These are phyloP conservation scores for Hyaloperonospora arabidopsidis DNA, from an alignment of 352 stramenopile genomes.

Conservation along the genomic window DNA sequence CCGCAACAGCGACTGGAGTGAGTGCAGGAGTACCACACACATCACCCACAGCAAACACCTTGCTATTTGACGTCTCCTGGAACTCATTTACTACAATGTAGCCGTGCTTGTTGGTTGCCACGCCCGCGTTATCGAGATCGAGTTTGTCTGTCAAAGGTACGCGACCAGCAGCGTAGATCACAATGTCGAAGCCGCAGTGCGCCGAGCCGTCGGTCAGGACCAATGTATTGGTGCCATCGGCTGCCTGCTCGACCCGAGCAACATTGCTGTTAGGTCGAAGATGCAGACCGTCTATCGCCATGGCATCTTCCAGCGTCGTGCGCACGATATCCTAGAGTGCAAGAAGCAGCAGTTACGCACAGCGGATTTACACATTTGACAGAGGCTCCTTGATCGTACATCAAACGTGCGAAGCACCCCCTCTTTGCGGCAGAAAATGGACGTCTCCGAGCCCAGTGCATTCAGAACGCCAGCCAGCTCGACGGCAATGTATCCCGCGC, in stretches of 20 bases:
- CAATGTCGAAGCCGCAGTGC: conserved; percentile 56
- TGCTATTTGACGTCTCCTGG: conserved; percentile 80
- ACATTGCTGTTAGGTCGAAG: conserved; percentile 46
- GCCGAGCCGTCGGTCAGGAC: conserved; percentile 37
- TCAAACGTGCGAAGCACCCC: conserved; percentile 86
- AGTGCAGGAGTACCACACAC: conserved; percentile 61
- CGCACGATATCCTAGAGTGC: conserved; percentile 34
- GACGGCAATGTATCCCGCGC: conserved; percentile 97
- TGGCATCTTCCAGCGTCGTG: conserved; percentile 47
- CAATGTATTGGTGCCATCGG: conserved; percentile 48
- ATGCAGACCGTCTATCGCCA: conserved; percentile 44
- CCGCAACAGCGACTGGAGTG: conserved; percentile 83
- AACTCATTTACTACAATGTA: conserved; percentile 86
- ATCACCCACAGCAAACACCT: conserved; percentile 77
- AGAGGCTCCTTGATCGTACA: conserved; percentile 21
- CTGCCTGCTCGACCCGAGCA: conserved; percentile 29
- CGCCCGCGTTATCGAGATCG: conserved; percentile 59
- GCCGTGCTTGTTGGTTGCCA: conserved; percentile 50
- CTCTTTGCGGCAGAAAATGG: conserved; percentile 84
- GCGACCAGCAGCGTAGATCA: conserved; percentile 84
- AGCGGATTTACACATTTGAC: background rate
- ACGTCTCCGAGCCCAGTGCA: conserved; percentile 87
- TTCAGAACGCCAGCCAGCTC: conserved; percentile 95
- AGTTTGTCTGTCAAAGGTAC: conserved; percentile 43
- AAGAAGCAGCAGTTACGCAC: conserved; percentile 2